Evolutionary conservation across 1,139 yeast genomes (phyloP).

Genomic region (Hyphopichia burtonii): DNA sequence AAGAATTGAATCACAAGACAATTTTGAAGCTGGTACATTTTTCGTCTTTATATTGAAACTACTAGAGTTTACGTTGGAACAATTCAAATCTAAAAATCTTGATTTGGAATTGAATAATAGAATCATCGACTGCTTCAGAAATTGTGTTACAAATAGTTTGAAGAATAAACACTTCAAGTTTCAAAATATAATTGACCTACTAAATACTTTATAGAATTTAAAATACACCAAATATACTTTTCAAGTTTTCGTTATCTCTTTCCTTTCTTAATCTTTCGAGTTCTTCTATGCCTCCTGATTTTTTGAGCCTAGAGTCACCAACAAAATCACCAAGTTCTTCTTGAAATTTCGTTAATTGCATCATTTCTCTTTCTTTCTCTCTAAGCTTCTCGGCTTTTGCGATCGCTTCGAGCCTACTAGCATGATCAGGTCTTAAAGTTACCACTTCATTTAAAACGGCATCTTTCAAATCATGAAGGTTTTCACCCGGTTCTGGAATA

Average conservation of each 20-base stretch:
- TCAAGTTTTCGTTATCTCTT: constrained; percentile 68
- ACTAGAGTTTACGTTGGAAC: constrained; percentile 1
- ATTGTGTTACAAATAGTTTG: not conserved
- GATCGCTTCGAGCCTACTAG: constrained; percentile 80
- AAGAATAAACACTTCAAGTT: not conserved
- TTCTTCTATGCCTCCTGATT: constrained; percentile 87
- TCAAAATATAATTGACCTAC: not conserved
- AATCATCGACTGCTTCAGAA: constrained; percentile 1
- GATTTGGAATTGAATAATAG: not conserved
- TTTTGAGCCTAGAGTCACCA: constrained; percentile 68
- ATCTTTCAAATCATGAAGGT: constrained; percentile 66
- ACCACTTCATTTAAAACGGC: constrained; percentile 80
- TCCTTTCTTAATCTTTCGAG: constrained; percentile 66
- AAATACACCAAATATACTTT: constrained; percentile 38
- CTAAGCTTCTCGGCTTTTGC: constrained; percentile 82
- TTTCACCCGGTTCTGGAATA: constrained; percentile 67
- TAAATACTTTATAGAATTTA: not conserved
- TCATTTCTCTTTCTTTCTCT: constrained; percentile 64
- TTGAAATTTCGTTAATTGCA: constrained; percentile 65
- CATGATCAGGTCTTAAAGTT: constrained; percentile 80
- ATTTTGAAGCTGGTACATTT: constrained; percentile 3
- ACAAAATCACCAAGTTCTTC: constrained; percentile 89
- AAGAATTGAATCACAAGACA: constrained; percentile 6
- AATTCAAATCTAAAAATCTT: not conserved
- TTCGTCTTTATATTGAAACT: not conserved